Percentiles rank a stretch among this genome's conserved stretches.
These are phyloP conservation scores for Chamaenerion angustifolium DNA, from an alignment of 345 rosid genomes.

Conservation along the genomic window DNA sequence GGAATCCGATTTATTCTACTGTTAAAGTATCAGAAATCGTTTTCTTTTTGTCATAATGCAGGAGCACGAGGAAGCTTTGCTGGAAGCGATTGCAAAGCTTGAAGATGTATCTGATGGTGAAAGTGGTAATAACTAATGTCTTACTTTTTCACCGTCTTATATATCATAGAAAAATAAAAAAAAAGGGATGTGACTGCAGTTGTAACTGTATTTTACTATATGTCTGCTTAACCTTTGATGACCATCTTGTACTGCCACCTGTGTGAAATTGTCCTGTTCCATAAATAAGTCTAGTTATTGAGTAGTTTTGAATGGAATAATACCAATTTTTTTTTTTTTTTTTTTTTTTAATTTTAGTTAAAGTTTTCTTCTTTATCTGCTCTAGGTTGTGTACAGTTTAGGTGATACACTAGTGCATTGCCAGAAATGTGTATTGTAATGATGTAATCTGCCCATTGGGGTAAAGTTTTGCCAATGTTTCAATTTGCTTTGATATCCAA, in stretches of 20 bases:
- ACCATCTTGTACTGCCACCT: too few species aligned
- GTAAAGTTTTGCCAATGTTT: too few species aligned
- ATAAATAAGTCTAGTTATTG: not conserved
- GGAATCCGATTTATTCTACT: too few species aligned
- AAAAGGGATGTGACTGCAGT: not conserved
- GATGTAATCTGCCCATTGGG: too few species aligned
- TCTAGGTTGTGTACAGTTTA: not conserved
- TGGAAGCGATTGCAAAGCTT: constrained; percentile 82
- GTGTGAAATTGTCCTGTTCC: too few species aligned
- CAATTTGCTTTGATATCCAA: too few species aligned
- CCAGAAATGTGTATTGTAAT: not conserved
- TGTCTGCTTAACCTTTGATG: too few species aligned
- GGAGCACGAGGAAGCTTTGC: constrained; percentile 86
- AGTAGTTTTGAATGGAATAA: too few species aligned
- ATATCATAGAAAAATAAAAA: not conserved
- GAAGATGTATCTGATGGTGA: constrained; percentile 92
- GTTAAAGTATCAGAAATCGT: not conserved
- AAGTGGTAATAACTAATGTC: constrained; percentile 74
- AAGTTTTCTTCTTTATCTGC: not conserved
- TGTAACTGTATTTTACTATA: not conserved
- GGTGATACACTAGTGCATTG: too few species aligned
- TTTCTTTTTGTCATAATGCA: constrained; percentile 12
- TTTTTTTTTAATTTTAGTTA: too few species aligned
- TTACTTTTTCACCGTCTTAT: constrained; percentile 18
- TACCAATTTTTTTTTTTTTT: too few species aligned